Base-by-base conservation (phyloP, 768 basidiomycete genomes). In the Tricholoma flavovirens region DNA sequence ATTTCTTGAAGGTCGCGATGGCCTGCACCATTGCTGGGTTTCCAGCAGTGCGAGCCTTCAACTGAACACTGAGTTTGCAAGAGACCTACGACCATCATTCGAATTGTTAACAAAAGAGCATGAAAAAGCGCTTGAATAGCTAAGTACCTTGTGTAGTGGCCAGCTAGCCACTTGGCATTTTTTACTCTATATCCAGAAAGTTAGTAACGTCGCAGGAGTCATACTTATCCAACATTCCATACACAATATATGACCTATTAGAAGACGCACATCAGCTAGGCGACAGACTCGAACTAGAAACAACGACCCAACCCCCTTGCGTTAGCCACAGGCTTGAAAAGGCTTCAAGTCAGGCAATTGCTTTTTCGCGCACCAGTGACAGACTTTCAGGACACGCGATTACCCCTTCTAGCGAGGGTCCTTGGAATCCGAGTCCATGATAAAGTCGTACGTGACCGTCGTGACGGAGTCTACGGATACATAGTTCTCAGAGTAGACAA, bases 331-430 rank as follows among this genome's bases (percentile, higher is more conserved):
- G 11, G 62, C 62, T 49, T 64, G 62, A 46, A 66, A 68, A n/a
- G 60, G 56, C 56, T 64, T 64, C 50, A 57, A 54, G 19, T 59
- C 60, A 11, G 60, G 60, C 12, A 61, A 53, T 54, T 68, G 62
- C 54, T 65, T 64, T 58, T 69, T 67, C 33, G 57, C 54, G 53
- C 67, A 67, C 68, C 65, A 70, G 49, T 68, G 67, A 58, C 67
- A 69, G 19, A 56, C 46, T 49, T 68, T 67, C 11, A 64, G 57
- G 14, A 68, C 64, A 53, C 64, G 63, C 50, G 68, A 69, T 46
- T 66, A 63, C 30, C 29, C 29, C 8, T 29, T 29, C 29, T 8
- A 29, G 29, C 8, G 29, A 29, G 29, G 29, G 29, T n/a, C n/a
- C n/a, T 29, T 29, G 29, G 29, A 8, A 29, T 29, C 29, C n/a